Base-by-base conservation (phyloP, 78 protist genomes). In the Dictyostelium firmibasis region DNA sequence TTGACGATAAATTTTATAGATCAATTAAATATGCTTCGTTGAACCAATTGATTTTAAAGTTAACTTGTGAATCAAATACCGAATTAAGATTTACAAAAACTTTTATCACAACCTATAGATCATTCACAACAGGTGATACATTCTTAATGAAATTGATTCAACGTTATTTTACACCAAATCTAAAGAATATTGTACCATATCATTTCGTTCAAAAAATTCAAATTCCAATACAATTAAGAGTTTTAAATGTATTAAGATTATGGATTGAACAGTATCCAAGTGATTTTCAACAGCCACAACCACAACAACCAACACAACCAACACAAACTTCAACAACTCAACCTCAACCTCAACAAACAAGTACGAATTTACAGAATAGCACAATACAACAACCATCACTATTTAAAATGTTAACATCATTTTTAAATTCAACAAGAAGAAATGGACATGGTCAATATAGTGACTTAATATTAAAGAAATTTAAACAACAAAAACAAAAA, bases 11-110 rank as follows among this genome's bases (percentile, higher is more conserved):
- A 38, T 20, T 20, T 3, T 23, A 82, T 27, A 75, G 67, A 57
- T 16, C 79, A 16, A 86, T 86, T 36, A 86, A 86, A 60, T 57
- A 41, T 53, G 92, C 79, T 13, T 53, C 92, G 1, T 14, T 86
- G 0, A 86, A 86, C 23, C 92, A 86, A 86, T 41, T 86, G 6
- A 41, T 86, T 7, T 35, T 86, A 29, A 86, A 77, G 67, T 57
- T 86, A 27, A 86, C 92, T 0, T 50, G 67, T 86, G 92, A 86
- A 86, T 60, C 67, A 9, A 50, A 76, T 86, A 29, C 81, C 11
- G 92, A 86, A 76, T 31, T 86, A 29, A 86, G 79, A 57, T 86
- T 86, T 11, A 18, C 85, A 8, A 86, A 86, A 60, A 77, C 92
- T 20, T 86, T 86, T 77, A 77, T 86, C 5, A 76, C 84, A 33